Base-by-base conservation (phyloP, 1,284 basidiomycete species). In the Sporisorium scitamineum region DNA sequence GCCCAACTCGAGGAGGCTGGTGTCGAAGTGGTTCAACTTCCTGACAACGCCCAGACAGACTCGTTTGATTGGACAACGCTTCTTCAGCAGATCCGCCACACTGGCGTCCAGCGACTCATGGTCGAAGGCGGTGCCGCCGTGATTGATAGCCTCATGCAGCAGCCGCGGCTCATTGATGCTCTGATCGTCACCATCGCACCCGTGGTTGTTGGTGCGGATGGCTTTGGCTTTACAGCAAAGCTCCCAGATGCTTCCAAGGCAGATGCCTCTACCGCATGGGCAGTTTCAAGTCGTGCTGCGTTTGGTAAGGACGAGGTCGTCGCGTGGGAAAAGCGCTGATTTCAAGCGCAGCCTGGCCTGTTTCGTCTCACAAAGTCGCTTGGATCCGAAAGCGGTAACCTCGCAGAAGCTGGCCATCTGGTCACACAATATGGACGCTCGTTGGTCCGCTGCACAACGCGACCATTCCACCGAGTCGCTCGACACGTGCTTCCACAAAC, bases 121-220 rank as follows among this genome's bases (percentile, higher is more conserved):
- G 92, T 97, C 11, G 96, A 99, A 87, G 96, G 96, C 56, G 96
- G 96, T 18, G 92, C 94, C 5, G 87, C 87, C 5, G 89, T 98
- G 65, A 94, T 99, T 62, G 88, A 89, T 18, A 90, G 92, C 2
- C 94, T 96, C 2, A 65, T 76, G 73, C 54, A 62, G 26, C 64
- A 71, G 32, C 58, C 70, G 24, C 54, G 54, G 5, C 61, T 41
- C 4, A 59, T 76, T 18, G 70, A 76, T 26, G 58, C 74, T 22
- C 45, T 76, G 20, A 70, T 76, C 9, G 66, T 76, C 27, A 76
- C 74, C 14, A 55, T 70, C 13, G 61, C 74, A 3, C 74, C 74
- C 4, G 14, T 61, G 3, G 45, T 39, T 1, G 54, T 72, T 0
- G 74, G 70, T 22, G n/a, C 52, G 13, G 22, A 57, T 2, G 74